Conservation (phyloP, 176 grass and related monocot genomes). For the Aegilops sharonensis region DNA sequence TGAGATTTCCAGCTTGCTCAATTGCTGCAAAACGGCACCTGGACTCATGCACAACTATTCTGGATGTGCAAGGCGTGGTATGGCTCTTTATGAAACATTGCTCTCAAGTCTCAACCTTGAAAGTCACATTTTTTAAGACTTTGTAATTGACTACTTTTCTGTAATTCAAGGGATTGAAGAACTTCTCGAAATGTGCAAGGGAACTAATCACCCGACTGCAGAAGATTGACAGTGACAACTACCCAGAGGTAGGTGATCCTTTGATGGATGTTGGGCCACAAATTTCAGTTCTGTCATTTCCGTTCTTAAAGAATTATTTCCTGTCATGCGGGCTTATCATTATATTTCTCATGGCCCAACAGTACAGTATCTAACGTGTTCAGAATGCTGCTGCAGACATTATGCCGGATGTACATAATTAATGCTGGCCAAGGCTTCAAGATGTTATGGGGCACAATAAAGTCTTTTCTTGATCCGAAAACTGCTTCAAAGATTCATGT, state of each 20-base stretch:
- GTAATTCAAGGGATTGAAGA: slow-evolving; percentile 83
- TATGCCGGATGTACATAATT: slow-evolving; percentile 82
- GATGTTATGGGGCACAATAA: slow-evolving; percentile 91
- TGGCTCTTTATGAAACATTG: slow-evolving; percentile 22
- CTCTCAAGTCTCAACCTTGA: slow-evolving; percentile 28
- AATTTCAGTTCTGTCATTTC: neutral
- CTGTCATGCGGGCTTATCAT: neutral
- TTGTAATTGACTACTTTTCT: slow-evolving; percentile 26
- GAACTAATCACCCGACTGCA: slow-evolving; percentile 84
- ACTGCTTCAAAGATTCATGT: slow-evolving; percentile 99
- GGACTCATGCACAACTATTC: slow-evolving; percentile 77
- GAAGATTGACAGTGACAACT: slow-evolving; percentile 96
- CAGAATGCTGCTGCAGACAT: slow-evolving; percentile 56
- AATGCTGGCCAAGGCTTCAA: slow-evolving; percentile 94
- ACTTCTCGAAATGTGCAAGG: slow-evolving; percentile 88
- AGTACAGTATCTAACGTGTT: slow-evolving; percentile 20
- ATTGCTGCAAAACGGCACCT: slow-evolving; percentile 68
- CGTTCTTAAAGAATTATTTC: neutral
- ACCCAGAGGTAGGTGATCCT: slow-evolving; percentile 76
- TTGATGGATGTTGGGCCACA: neutral
- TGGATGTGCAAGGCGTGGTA: slow-evolving; percentile 96
- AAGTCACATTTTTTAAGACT: neutral
- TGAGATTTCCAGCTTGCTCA: slow-evolving; percentile 90
- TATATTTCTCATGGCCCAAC: slow-evolving; percentile 33
- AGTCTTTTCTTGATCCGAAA: slow-evolving; percentile 99